Percentiles rank a stretch among this genome's conserved stretches.
Conservation (phyloP, 164 flowering plant genomes). For the Cinnamomum chago region DNA sequence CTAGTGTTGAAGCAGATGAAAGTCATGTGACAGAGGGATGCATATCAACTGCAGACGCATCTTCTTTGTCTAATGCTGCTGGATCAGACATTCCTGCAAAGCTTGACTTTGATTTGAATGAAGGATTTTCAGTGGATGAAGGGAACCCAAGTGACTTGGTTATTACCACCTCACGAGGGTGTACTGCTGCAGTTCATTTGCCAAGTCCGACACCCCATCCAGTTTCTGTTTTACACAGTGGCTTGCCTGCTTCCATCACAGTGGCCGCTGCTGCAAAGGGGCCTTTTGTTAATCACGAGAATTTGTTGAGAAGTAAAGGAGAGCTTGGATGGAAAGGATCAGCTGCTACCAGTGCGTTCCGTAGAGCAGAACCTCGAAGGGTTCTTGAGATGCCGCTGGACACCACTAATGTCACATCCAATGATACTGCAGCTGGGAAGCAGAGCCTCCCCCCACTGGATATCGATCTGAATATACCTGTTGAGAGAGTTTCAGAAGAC, state of each 20-base stretch:
- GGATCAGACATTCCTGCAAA: conserved; percentile 39
- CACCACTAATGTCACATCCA: conserved; percentile 7
- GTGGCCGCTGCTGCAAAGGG: conserved; percentile 95
- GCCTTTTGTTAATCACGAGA: conserved; percentile 70
- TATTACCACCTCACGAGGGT: conserved; percentile 13
- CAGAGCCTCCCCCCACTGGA: conserved; percentile 52
- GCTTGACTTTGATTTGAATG: conserved; percentile 85
- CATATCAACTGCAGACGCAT: conserved; percentile 34
- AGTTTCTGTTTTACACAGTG: conserved; percentile 32
- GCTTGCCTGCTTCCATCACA: conserved; percentile 59
- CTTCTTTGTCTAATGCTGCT: conserved; percentile 8
- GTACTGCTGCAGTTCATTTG: conserved; percentile 10
- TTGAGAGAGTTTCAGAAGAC: conserved; percentile 64
- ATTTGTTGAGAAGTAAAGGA: conserved; percentile 41
- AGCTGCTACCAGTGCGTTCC: conserved; percentile 96
- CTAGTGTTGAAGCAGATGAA: conserved; percentile 27
- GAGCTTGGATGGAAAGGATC: conserved; percentile 95
- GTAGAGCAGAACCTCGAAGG: conserved; percentile 89
- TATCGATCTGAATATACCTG: conserved; percentile 80
- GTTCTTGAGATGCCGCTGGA: conserved; percentile 34
- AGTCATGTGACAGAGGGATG: conserved; percentile 24
- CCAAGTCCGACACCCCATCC: conserved; percentile 36
- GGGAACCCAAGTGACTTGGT: conserved; percentile 42
- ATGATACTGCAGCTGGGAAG: conserved; percentile 35
- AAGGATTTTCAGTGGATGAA: conserved; percentile 72